Conservation (phyloP, 2,329 filamentous ascomycete species). For the Neofusicoccum laricinum region DNA sequence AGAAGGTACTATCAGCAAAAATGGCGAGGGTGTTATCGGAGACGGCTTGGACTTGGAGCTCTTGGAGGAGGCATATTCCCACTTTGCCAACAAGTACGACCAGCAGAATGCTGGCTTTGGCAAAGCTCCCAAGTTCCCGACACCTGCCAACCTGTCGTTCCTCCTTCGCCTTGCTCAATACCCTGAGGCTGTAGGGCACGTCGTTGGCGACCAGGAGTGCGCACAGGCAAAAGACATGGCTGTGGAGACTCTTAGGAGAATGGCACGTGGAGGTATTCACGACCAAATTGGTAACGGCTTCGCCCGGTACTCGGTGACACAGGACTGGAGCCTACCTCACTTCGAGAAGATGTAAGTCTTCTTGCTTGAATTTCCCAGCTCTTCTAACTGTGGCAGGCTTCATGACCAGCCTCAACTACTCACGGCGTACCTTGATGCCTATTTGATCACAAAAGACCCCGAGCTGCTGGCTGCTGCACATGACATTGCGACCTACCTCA, state of each 20-base stretch:
- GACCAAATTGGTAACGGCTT: constrained; percentile 78
- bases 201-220: constrained; percentile 82
- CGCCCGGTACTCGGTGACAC: constrained; percentile 81
- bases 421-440: constrained; percentile 81
- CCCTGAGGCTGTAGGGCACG: constrained; percentile 70
- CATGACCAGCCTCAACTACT: constrained; percentile 88
- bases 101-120: constrained; percentile 73
- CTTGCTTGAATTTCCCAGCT: no score
- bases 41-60: constrained; percentile 85
- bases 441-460: constrained; percentile 63
- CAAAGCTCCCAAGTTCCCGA: constrained; percentile 80
- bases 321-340: constrained; percentile 90
- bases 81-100: constrained; percentile 81
- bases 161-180: constrained; percentile 72
- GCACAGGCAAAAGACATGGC: constrained; percentile 74
- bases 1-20: constrained; percentile 66
- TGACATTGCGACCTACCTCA: constrained; percentile 85
- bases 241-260: constrained; percentile 73
- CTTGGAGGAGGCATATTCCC: constrained; percentile 81
- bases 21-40: constrained; percentile 40
- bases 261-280: constrained; percentile 69
- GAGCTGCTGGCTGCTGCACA: constrained; percentile 77
- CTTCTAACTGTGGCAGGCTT: constrained; percentile 43
- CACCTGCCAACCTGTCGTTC: constrained; percentile 79
- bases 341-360: constrained; percentile 79